A percentile compares a stretch with the other conserved stretches of the same genome.
phyloP scores from a whole-genome alignment of 192 early-diverging fungal species.

The Rhizoclosmatium sp. region DNA sequence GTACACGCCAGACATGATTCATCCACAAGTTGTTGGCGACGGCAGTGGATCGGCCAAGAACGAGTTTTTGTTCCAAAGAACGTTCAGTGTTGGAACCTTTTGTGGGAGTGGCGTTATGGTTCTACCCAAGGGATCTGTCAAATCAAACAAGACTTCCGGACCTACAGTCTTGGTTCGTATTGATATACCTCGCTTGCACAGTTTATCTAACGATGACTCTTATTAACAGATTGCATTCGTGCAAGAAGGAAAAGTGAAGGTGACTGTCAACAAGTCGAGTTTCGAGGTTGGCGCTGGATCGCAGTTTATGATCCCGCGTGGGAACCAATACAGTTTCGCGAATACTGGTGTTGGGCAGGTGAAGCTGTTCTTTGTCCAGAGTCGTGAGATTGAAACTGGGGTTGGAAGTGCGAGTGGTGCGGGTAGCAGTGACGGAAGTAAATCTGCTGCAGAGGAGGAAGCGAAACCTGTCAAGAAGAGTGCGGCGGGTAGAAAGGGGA shows the following conservation, averaged over 20 bases:
- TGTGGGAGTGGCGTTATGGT: slow-evolving; percentile 57
- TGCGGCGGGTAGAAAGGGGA: neutral
- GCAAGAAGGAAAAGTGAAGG: slow-evolving; percentile 50
- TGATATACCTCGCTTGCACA: neutral
- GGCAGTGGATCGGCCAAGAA: neutral
- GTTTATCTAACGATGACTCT: neutral
- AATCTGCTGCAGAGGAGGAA: neutral
- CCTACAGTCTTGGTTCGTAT: slow-evolving; percentile 55
- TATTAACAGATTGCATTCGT: slow-evolving; percentile 44
- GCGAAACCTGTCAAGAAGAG: neutral
- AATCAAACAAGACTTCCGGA: slow-evolving; percentile 59
- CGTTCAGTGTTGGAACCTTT: slow-evolving; percentile 63
- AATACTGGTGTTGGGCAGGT: slow-evolving; percentile 42
- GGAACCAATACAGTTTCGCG: slow-evolving; percentile 52
- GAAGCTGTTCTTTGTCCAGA: slow-evolving; percentile 44
- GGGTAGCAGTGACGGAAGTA: neutral
- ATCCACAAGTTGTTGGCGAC: slow-evolving; percentile 35
- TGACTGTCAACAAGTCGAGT: slow-evolving; percentile 50
- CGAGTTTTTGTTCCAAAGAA: slow-evolving; percentile 59
- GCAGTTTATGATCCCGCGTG: slow-evolving; percentile 63
- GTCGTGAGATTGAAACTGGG: neutral
- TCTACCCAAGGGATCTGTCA: slow-evolving; percentile 58
- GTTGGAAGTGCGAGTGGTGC: slow-evolving; percentile 1
- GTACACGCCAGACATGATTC: slow-evolving; percentile 49
- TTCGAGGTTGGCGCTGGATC: slow-evolving; percentile 51